phyloP scores from a whole-genome alignment of 2,329 filamentous ascomycete species.

The Cordyceps farinosa region DNA sequence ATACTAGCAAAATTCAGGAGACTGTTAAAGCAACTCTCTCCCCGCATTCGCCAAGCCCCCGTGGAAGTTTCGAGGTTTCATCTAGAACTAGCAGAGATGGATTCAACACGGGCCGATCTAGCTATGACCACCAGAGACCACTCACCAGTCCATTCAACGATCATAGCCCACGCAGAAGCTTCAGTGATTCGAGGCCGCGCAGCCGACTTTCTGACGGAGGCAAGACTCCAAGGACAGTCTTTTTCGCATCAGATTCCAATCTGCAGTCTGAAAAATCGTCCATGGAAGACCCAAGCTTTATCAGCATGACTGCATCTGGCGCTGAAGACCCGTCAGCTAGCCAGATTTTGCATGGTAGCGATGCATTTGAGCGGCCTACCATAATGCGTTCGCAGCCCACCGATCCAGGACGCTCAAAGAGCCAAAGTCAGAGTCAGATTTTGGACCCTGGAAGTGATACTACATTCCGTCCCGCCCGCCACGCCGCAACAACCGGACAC shows the following conservation, averaged over 20 bases:
- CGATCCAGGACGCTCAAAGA: slow-evolving; percentile 51
- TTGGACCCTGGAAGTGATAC: background rate
- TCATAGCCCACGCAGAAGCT: slow-evolving; percentile 54
- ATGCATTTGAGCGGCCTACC: slow-evolving; percentile 79
- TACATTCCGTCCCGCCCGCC: slow-evolving; percentile 2
- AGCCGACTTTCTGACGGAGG: slow-evolving; percentile 44
- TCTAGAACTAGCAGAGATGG: slow-evolving; percentile 52
- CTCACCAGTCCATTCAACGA: slow-evolving; percentile 42
- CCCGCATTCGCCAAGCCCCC: slow-evolving; percentile 53
- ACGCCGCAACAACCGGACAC: slow-evolving; percentile 16
- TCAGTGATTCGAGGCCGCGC: slow-evolving; percentile 55
- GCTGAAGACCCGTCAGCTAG: slow-evolving; percentile 82
- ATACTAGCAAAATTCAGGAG: slow-evolving; percentile 47
- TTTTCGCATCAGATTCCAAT: slow-evolving; percentile 70
- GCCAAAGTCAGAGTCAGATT: slow-evolving; percentile 20
- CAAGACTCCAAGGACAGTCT: slow-evolving; percentile 39
- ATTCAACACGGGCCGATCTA: slow-evolving; percentile 46
- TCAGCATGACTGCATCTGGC: slow-evolving; percentile 64
- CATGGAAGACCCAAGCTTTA: slow-evolving; percentile 70
- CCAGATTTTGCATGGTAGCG: slow-evolving; percentile 82
- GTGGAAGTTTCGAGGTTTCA: slow-evolving; percentile 50
- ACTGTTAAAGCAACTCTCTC: slow-evolving; percentile 60
- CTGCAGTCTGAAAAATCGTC: slow-evolving; percentile 55
- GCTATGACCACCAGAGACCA: slow-evolving; percentile 41
- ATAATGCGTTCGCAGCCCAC: slow-evolving; percentile 43